Percentiles rank a stretch among this genome's conserved stretches.
phyloP scores from a whole-genome alignment of 371 early-diverging fungal genomes.

The Lichtheimia ramosa region DNA sequence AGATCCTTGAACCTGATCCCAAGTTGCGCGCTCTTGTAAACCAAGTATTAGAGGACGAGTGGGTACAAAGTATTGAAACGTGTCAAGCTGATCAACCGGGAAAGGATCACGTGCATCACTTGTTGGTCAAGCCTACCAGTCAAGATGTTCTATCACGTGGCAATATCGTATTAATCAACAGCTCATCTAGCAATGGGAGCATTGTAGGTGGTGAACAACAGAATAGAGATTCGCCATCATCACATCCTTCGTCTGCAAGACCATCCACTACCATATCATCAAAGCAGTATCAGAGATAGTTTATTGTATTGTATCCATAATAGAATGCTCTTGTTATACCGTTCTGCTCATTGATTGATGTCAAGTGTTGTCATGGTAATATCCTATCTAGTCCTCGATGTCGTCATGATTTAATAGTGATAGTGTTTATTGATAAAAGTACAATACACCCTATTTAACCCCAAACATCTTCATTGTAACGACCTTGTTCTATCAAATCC shows the following conservation, averaged over 20 bases:
- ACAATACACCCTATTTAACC: constrained; percentile 23
- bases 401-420: too few relatives aligned
- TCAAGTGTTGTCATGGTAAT: too few relatives aligned
- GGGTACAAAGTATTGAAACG: constrained; percentile 52
- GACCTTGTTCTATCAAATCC: constrained; percentile 23
- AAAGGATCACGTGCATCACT: constrained; percentile 42
- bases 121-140: constrained; percentile 24
- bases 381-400: too few relatives aligned
- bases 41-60: constrained; percentile 48
- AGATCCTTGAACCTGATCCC: constrained; percentile 56
- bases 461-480: constrained; percentile 52
- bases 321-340: too few relatives aligned
- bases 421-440: too few relatives aligned
- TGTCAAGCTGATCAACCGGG: constrained; percentile 42
- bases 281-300: too few relatives aligned
- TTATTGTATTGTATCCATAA: too few relatives aligned
- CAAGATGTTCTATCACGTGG: constrained; percentile 24
- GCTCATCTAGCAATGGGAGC: neutral
- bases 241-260: too few relatives aligned
- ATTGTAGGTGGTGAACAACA: too few relatives aligned
- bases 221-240: too few relatives aligned
- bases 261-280: too few relatives aligned
- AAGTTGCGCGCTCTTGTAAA: constrained; percentile 39
- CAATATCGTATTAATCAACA: constrained; percentile 24
- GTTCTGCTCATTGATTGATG: too few relatives aligned